Base-by-base conservation (phyloP, 1,139 yeast genomes). In the Entelexis paramagnoliae region DNA sequence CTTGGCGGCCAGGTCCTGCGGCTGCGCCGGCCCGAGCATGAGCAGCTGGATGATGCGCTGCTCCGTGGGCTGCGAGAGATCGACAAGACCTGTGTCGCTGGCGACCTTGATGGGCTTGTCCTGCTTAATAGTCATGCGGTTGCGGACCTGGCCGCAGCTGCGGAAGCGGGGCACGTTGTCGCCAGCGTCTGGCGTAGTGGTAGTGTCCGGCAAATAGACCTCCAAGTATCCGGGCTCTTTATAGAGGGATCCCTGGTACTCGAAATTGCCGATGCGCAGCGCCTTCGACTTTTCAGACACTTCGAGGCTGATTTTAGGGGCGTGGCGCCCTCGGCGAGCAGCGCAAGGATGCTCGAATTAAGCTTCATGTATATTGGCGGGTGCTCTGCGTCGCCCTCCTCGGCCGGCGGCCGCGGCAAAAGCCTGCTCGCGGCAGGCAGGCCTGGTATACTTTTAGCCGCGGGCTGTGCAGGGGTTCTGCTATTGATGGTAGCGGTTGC, bases 281-380 rank as follows among this genome's bases (percentile, higher is more conserved):
- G 48, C 19, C 20, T 56, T 54, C 9, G 36, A 9, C 7, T 51
- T 32, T 24, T 54, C 54, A 17, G 49, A 30, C 3, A 54, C 24
- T 10, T 34, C 41, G 10, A 54, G 38, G 22, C 8, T 24, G 6
- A 51, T n/a, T 14, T 29, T 24, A 10, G 51, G 45, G 39, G 20
- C 3, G 13, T 4, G 2, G 35, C 29, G 17, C 43, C 17, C 22
- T 35, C 26, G 2, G 44, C 52, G 10, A 54, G 52, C 22, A 46
- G 29, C 30, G 59, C 58, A 11, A 65, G 48, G 8, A 62, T 59
- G 34, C 59, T 65, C 16, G 60, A 56, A 14, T 65, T 63, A 50
- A 66, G 60, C 52, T 61, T 63, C 47, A 66, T 52, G 43, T 56
- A 63, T 43, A 65, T 55, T 7, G 68, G 68, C 24, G 65, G 60